Base-by-base conservation (phyloP, 2,329 filamentous ascomycete species). In the Chalara sp. region DNA sequence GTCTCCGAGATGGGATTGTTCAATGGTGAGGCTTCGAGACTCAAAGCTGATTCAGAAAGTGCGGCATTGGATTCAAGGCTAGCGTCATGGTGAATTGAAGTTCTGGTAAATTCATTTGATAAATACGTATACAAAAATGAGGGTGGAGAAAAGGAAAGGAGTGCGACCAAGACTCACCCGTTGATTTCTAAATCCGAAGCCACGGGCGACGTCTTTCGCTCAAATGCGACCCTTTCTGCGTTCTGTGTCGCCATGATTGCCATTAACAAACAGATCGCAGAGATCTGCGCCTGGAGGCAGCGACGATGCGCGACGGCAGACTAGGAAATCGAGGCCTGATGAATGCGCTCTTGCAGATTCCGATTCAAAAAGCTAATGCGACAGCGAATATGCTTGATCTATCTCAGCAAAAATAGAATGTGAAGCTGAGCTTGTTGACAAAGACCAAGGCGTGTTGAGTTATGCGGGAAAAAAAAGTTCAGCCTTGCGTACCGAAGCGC, bases 171-270 rank as follows among this genome's bases (percentile, higher is more conserved):
- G 63, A 78, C 80, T 76, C 71, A 84, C 81, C 79, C 79, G 64
- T 83, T 80, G 61, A 77, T 69, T 43, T 76, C 71, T 54, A 69
- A 65, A 61, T 79, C 72, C 51, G 79, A 68, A 53, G 74, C 71
- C 73, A 78, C 61, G 56, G 74, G 69, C 63, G 68, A 70, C 63
- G 71, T 67, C 70, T 80, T 82, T 61, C 75, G 67, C 61, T 77
- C 76, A 62, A 71, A 59, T 45, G 65, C 58, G 49, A 63, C 59
- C 44, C 60, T 56, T 52, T 64, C 61, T 53, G 63, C 52, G 56
- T 50, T 56, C 46, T 74, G 72, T 59, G 76, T 76, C 56, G 76
- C 72, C 76, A 80, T 79, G 63, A 71, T 71, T 72, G 74, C 72
- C 69, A 73, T 74, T 68, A 68, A 73, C 67, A 64, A 61, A 59